phyloP scores from a whole-genome alignment of 805 yeast species.

The Yamadazyma insecticola region DNA sequence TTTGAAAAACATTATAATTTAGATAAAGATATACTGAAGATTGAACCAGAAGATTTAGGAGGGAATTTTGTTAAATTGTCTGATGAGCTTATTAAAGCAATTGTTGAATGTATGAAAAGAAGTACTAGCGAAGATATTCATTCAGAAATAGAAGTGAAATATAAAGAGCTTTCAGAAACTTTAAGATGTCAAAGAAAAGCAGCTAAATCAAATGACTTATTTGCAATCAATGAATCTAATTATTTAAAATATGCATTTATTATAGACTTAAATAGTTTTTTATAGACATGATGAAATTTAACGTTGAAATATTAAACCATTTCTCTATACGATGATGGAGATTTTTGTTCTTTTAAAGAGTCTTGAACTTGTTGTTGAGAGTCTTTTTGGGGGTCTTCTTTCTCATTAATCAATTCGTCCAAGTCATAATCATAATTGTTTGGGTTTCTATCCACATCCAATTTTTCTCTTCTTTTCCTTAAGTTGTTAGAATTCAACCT shows the following conservation, averaged over 20 bases:
- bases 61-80: slow-evolving; percentile 18
- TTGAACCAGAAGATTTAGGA: background rate
- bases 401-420: slow-evolving; percentile 39
- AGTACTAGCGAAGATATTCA: too few relatives aligned
- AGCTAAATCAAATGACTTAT: slow-evolving; percentile 6
- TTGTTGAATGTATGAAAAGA: too few relatives aligned
- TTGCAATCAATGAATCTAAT: slow-evolving; percentile 15
- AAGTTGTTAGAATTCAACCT: slow-evolving; percentile 19
- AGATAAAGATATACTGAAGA: slow-evolving; percentile 8
- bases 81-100: slow-evolving; percentile 12
- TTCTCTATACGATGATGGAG: slow-evolving; percentile 6
- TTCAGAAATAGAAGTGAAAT: too few relatives aligned
- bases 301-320: slow-evolving; percentile 3
- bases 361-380: slow-evolving; percentile 1
- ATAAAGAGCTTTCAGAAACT: too few relatives aligned
- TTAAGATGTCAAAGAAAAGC: slow-evolving; percentile 1
- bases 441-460: slow-evolving; percentile 34
- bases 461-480: slow-evolving; percentile 24
- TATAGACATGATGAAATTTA: background rate
- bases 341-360: background rate
- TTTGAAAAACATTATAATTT: slow-evolving; percentile 11
- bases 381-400: slow-evolving; percentile 12
- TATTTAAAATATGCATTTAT: slow-evolving; percentile 19
- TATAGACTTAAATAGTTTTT: slow-evolving; percentile 14
- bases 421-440: slow-evolving; percentile 41